These are phyloP conservation scores for Micractinium conductrix DNA, from an alignment of 139 green algal genomes.

Conservation along the genomic window DNA sequence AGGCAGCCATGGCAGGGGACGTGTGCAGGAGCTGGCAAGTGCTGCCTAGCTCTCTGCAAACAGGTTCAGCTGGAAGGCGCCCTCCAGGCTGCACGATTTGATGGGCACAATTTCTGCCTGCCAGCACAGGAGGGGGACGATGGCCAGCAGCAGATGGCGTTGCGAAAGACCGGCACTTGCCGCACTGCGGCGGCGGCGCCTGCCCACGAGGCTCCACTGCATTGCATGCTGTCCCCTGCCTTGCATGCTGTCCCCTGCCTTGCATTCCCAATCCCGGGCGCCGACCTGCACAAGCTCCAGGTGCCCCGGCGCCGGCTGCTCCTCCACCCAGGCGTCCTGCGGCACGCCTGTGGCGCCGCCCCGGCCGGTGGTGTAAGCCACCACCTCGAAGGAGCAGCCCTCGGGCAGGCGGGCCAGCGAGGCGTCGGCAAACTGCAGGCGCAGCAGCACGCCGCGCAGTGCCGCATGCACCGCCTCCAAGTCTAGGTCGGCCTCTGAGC, in stretches of 20 bases:
- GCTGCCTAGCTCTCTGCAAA: slow-evolving; percentile 38
- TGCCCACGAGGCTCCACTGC: no score
- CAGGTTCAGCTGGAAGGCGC: slow-evolving; percentile 51
- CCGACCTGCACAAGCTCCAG: slow-evolving; percentile 5
- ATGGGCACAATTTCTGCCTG: slow-evolving; percentile 47
- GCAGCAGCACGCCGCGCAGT: slow-evolving; percentile 47
- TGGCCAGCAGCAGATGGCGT: no score
- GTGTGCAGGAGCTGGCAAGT: neutral
- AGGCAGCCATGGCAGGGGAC: neutral
- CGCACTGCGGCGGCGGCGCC: no score
- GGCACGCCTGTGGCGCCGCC: slow-evolving; percentile 12
- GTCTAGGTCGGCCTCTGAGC: no score
- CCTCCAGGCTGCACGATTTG: slow-evolving; percentile 47
- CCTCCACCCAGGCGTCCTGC: slow-evolving; percentile 48
- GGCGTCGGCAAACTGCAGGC: slow-evolving; percentile 57
- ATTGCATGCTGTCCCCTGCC: no score
- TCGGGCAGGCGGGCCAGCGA: slow-evolving; percentile 35
- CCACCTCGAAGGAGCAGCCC: slow-evolving; percentile 57
- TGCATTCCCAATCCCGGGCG: no score
- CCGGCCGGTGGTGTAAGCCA: slow-evolving; percentile 40
- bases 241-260: no score
- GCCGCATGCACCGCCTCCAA: slow-evolving; percentile 38
- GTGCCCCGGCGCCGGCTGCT: slow-evolving; percentile 21
- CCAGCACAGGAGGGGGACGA: no score
- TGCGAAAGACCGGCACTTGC: no score